Percentiles rank a stretch among this genome's conserved stretches.
phyloP scores from a whole-genome alignment of 2,329 filamentous ascomycete species.

The Fusarium solani-melongenae region DNA sequence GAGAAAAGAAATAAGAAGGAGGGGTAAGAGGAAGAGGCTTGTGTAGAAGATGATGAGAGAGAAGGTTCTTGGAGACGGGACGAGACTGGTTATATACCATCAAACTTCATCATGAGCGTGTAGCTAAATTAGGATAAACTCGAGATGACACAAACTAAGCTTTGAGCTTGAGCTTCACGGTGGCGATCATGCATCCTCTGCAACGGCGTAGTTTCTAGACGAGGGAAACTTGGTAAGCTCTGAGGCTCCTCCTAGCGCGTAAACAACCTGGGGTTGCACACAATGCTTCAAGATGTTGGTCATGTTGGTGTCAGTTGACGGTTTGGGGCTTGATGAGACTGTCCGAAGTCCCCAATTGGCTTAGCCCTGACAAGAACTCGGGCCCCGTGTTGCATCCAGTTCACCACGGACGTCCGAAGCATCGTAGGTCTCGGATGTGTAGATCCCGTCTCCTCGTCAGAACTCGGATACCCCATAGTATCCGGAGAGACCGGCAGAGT shows the following conservation, averaged over 20 bases:
- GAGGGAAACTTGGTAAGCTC: slow-evolving; percentile 12
- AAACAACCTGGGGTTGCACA: slow-evolving; percentile 4
- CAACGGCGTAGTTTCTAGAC: slow-evolving; percentile 14
- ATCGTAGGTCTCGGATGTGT: slow-evolving; percentile 37
- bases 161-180: slow-evolving; percentile 4
- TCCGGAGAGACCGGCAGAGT: not conserved
- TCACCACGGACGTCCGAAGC: slow-evolving; percentile 11
- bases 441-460: slow-evolving; percentile 34
- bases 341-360: slow-evolving; percentile 1
- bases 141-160: slow-evolving; percentile 17
- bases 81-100: slow-evolving; percentile 37
- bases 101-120: not conserved
- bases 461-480: not conserved
- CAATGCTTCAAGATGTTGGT: slow-evolving; percentile 2
- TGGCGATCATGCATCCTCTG: slow-evolving; percentile 31
- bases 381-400: not conserved
- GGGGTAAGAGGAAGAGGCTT: slow-evolving; percentile 24
- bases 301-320: slow-evolving; percentile 4
- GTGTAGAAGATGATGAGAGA: slow-evolving; percentile 26
- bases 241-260: slow-evolving; percentile 1
- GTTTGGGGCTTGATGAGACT: slow-evolving; percentile 1
- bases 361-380: not conserved
- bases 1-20: slow-evolving; percentile 19
- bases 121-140: slow-evolving; percentile 34
- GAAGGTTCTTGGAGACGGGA: slow-evolving; percentile 15